Base-by-base conservation (phyloP, 1,139 yeast species). In the Suhomyces atakaporum region DNA sequence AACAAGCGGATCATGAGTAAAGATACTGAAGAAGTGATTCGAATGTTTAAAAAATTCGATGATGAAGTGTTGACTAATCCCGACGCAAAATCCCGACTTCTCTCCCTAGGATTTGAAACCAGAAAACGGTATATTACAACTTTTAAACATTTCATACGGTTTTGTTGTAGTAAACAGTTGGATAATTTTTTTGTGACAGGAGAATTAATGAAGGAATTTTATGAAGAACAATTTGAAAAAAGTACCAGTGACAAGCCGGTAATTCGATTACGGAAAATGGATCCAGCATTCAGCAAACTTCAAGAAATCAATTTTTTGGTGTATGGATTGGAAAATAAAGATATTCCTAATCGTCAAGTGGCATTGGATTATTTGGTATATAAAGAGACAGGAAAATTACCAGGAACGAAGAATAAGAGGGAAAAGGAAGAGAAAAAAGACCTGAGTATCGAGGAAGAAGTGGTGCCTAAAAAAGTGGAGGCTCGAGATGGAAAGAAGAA, bases 271-370 rank as follows among this genome's bases (percentile, higher is more conserved):
- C 40, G 51, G 3, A 49, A 49, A 29, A 49, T 49, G 53, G 53
- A 49, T 31, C 53, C 53, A 4, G 53, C 53, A 1, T 49, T 49
- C 40, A 42, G 47, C 26, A 49, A 49, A 28, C 33, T 49, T 7
- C 53, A 49, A 31, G 53, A 49, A 31, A 47, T 49, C 36, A 49
- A 49, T 38, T 47, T 43, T 28, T 38, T 49, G 38, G 53, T 47
- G 23, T 49, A 49, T 29, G 42, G 42, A 11, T 39, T 49, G 25
- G 31, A 37, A 14, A 43, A 38, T 26, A 49, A 45, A 31, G 51
- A 49, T 29, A 49, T 49, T n/a, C 53, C 53, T 11, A 43, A 49
- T 29, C 29, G 53, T 10, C 45, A 39, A 19, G 31, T 47, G 6
- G 51, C 53, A 4, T 33, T 47, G 35, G 48, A 47, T 31, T 49